Percentiles rank a stretch among this genome's conserved stretches.
These are phyloP conservation scores for Leccinum disarticulatum DNA, from an alignment of 768 basidiomycete genomes.

Conservation along the genomic window DNA sequence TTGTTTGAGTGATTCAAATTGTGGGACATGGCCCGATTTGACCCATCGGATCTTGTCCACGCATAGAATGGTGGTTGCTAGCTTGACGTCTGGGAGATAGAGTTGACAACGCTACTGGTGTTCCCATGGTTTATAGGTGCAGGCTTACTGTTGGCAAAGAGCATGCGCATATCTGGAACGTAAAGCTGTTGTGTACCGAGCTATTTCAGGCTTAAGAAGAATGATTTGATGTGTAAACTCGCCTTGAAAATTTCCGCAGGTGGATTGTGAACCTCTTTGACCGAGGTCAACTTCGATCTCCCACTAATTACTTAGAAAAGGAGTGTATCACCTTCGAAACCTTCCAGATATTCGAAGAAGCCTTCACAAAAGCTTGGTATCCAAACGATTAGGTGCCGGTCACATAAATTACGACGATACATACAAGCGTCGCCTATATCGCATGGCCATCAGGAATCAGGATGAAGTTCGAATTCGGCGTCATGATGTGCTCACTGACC, in stretches of 20 bases:
- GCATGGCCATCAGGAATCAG: not conserved
- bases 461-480: too few relatives aligned
- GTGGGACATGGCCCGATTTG: constrained; percentile 34
- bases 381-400: not conserved
- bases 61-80: constrained; percentile 22
- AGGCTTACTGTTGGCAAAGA: constrained; percentile 18
- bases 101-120: not conserved
- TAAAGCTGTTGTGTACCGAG: constrained; percentile 20
- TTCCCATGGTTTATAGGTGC: not conserved
- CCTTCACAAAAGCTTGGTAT: constrained; percentile 21
- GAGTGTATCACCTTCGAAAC: not conserved
- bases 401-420: not conserved
- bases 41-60: constrained; percentile 23
- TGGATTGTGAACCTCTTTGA: not conserved
- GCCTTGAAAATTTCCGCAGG: not conserved
- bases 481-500: not conserved
- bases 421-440: not conserved
- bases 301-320: not conserved
- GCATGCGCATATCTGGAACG: constrained; percentile 25
- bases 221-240: not conserved
- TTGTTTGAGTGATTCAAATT: constrained; percentile 60
- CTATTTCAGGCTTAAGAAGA: not conserved
- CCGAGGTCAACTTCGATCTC: constrained; percentile 1
- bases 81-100: constrained; percentile 17
- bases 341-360: not conserved